A percentile compares a stretch with the other conserved stretches of the same genome.
Conservation (phyloP, 1,284 basidiomycete genomes). For the Trichosporon sp. region DNA sequence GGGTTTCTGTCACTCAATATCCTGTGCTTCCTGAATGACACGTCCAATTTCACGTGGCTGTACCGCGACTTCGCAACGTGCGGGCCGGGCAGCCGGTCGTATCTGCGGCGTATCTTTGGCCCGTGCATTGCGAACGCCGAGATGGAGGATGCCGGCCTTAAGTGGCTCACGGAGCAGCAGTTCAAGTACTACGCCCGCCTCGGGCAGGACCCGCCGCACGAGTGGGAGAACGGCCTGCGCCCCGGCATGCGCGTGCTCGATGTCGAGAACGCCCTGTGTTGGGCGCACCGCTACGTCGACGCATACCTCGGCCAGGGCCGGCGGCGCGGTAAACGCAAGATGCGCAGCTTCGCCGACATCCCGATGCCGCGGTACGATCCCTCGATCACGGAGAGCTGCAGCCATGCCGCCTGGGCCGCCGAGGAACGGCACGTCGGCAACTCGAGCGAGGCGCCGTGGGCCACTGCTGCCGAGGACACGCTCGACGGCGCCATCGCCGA, state of each 20-base stretch:
- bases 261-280: conserved; percentile 37
- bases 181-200: conserved; percentile 31
- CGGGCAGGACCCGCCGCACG: conserved; percentile 29
- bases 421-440: conserved; percentile 17
- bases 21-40: conserved; percentile 28
- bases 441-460: conserved; percentile 13
- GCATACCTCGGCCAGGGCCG: conserved; percentile 10
- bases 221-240: conserved; percentile 22
- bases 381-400: conserved; percentile 4
- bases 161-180: conserved; percentile 37
- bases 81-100: conserved; percentile 29
- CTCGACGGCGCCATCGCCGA: conserved; percentile 14
- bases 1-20: conserved; percentile 30
- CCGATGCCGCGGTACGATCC: conserved; percentile 17
- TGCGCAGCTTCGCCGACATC: conserved; percentile 14
- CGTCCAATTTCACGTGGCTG: conserved; percentile 17
- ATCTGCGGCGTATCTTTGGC: conserved; percentile 28
- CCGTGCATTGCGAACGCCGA: conserved; percentile 21
- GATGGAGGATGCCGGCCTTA: conserved; percentile 32
- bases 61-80: conserved; percentile 34
- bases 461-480: conserved; percentile 18
- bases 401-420: conserved; percentile 28
- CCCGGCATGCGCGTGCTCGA: conserved; percentile 36
- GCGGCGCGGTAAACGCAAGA: conserved; percentile 1
- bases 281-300: conserved; percentile 33